Base-by-base conservation (phyloP, 1,284 basidiomycete genomes). In the Apiotrichum siamense region DNA sequence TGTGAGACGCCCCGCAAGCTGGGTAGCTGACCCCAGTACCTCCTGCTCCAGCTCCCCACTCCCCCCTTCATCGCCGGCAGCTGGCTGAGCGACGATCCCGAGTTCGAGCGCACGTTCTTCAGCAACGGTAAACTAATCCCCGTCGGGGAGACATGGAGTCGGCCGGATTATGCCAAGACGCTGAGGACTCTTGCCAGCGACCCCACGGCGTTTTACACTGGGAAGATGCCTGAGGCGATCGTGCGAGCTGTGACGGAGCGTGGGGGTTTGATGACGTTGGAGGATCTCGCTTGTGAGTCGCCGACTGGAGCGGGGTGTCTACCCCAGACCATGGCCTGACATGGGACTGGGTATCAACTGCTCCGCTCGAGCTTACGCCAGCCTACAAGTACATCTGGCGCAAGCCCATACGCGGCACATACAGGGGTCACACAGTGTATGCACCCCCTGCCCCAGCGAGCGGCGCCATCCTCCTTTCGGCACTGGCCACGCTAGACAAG, bases 381-480 rank as follows among this genome's bases (percentile, higher is more conserved):
- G 69, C 61, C 37, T 71, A 72, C 49, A 36, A 52, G 23, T 52
- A 55, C 1, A 49, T 57, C 24, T 66, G 63, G 60, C 49, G 57
- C 1, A 44, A 55, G 3, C 62, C 69, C 0, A 49, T 73, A 9
- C 49, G 50, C 1, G 55, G 57, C 0, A 54, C 52, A 1, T 73
- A 63, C 48, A 50, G 58, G 15, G 62, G 56, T 12, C 54, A 66
- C 48, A 64, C 47, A 5, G 54, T 73, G 7, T 63, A 47, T 47
- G 61, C 66, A 1, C 39, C 60, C 1, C 67, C 69, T 0, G 70
- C 71, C 10, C 71, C 71, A 4, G 70, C 65, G 6, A 68, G 66
- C 1, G 69, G 69, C 1, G 63, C 64, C 0, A 61, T 68, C 18
- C 63, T 61, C 47, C 53, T 71, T 13, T 63, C 61, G 2, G 63